Conservation (phyloP, 2,329 filamentous ascomycete genomes). For the Clarireedia monteithiana region DNA sequence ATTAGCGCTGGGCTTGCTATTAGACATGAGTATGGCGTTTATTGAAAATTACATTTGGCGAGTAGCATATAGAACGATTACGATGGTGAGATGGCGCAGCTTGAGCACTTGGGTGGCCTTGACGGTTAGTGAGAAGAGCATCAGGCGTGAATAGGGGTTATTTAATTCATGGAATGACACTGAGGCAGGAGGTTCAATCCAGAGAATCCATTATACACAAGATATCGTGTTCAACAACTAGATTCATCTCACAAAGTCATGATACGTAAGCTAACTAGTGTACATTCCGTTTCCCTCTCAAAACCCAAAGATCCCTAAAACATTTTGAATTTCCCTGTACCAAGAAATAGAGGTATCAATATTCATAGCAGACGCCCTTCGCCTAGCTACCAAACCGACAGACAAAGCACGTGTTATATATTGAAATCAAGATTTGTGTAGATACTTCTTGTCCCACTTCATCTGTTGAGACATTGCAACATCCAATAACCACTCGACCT, state of each 20-base stretch:
- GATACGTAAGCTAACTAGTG: neutral
- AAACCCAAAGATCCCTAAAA: neutral
- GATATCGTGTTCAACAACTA: neutral
- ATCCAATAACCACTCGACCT: constrained; percentile 82
- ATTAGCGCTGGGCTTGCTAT: no score
- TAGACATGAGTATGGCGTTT: no score
- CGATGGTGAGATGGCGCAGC: no score
- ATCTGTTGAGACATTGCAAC: constrained; percentile 84
- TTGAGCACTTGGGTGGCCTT: no score
- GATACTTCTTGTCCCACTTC: constrained; percentile 56
- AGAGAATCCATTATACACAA: no score
- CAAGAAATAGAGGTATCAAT: neutral
- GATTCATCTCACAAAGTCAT: neutral
- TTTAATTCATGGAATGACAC: no score
- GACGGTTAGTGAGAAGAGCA: no score
- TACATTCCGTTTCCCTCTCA: neutral
- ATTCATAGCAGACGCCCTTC: no score
- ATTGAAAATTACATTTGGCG: no score
- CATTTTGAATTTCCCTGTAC: neutral
- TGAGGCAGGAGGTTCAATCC: no score
- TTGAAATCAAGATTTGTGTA: constrained; percentile 24
- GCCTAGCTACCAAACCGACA: neutral
- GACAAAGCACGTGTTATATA: neutral
- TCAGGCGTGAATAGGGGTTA: no score
- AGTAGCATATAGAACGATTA: no score